Evolutionary conservation across 75 land plant species (phyloP).

Genomic region (Picea sitchensis): DNA sequence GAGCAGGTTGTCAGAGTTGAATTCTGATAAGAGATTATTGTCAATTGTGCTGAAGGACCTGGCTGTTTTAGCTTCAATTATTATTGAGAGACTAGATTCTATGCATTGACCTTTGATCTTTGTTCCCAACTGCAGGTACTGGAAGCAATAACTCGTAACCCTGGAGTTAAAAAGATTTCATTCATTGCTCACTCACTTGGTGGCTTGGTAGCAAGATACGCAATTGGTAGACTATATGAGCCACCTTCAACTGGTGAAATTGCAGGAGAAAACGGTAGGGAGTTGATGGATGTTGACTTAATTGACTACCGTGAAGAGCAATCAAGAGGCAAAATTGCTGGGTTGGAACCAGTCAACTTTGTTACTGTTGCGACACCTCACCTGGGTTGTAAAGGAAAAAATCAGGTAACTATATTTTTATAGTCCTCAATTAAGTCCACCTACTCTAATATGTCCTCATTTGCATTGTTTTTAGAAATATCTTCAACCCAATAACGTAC

Average conservation of each 20-base stretch:
- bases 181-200: constrained; percentile 93
- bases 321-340: constrained; percentile 58
- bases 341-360: constrained; percentile 84
- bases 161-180: constrained; percentile 65
- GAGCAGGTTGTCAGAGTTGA: no score
- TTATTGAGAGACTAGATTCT: not conserved
- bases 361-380: constrained; percentile 95
- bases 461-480: constrained; percentile 4
- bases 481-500: not conserved
- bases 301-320: constrained; percentile 8
- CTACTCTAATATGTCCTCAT: not conserved
- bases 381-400: constrained; percentile 86
- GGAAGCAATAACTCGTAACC: constrained; percentile 47
- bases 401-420: constrained; percentile 49
- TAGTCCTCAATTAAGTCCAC: not conserved
- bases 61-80: not conserved
- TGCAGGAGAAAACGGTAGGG: constrained; percentile 5
- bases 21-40: not conserved
- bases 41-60: not conserved
- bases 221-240: constrained; percentile 70
- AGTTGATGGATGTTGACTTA: not conserved
- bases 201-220: constrained; percentile 87
- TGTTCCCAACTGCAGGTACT: constrained; percentile 35
- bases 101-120: not conserved
- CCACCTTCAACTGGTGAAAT: constrained; percentile 20